These are phyloP conservation scores for Hortaea sp. DNA, from an alignment of 2,329 filamentous ascomycete genomes.

Conservation along the genomic window DNA sequence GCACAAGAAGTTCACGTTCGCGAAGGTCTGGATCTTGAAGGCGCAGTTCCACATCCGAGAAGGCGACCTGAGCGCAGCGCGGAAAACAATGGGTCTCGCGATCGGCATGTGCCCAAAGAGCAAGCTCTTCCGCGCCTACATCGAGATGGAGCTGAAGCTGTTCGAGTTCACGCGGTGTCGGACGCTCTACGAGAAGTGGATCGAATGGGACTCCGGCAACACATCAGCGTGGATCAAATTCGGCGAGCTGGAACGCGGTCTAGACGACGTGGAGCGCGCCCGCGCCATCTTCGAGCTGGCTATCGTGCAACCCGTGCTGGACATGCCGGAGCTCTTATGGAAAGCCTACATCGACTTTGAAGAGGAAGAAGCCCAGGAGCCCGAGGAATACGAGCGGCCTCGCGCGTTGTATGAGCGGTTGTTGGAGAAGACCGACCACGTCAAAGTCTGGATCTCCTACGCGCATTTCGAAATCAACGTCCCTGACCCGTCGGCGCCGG, in stretches of 20 bases:
- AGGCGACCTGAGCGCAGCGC: conserved; percentile 64
- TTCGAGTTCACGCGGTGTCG: conserved; percentile 91
- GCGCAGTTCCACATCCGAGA: conserved; percentile 91
- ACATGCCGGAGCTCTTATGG: conserved; percentile 97
- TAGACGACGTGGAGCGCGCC: conserved; percentile 81
- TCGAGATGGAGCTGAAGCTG: conserved; percentile 82
- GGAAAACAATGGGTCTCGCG: conserved; percentile 80
- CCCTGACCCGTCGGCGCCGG: conserved; percentile 52
- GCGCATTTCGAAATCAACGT: conserved; percentile 97
- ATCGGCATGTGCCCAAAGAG: conserved; percentile 95
- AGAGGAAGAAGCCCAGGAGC: conserved; percentile 57
- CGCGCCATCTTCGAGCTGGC: conserved; percentile 89
- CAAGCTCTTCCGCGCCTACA: conserved; percentile 86
- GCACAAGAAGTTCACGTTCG: conserved; percentile 95
- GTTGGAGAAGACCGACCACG: conserved; percentile 89
- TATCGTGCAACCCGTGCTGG: conserved; percentile 68
- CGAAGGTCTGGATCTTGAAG: conserved; percentile 90
- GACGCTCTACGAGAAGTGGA: conserved; percentile 85
- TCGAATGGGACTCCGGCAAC: conserved; percentile 85
- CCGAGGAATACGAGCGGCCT: conserved; percentile 72
- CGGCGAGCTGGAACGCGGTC: conserved; percentile 79
- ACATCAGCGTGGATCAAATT: conserved; percentile 95
- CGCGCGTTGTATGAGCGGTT: conserved; percentile 80
- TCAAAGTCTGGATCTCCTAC: conserved; percentile 98
- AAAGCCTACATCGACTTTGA: conserved; percentile 99